Conservation (phyloP, 305 asterid species). For the Solanum aculeatissimum region DNA sequence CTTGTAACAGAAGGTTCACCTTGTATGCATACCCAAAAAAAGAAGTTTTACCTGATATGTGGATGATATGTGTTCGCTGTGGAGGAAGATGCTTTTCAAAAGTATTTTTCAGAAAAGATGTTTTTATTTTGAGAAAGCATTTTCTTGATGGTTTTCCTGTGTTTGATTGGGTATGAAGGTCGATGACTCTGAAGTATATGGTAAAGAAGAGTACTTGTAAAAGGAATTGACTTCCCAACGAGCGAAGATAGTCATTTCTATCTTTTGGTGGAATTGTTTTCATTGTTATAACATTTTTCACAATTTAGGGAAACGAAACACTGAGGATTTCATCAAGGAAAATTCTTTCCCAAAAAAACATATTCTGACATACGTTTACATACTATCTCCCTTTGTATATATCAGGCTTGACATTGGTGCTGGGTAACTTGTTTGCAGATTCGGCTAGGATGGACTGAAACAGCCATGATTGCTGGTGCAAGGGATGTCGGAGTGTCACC, state of each 20-base stretch:
- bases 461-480: conserved; percentile 82
- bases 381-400: not conserved
- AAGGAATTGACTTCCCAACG: not conserved
- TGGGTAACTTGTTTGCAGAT: conserved; percentile 24
- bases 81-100: not conserved
- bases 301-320: not conserved
- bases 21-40: not conserved
- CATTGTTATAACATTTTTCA: not conserved
- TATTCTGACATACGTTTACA: not conserved
- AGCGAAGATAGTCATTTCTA: not conserved
- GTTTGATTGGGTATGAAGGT: not conserved
- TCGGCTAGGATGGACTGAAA: conserved; percentile 77
- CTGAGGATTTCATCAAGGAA: not conserved
- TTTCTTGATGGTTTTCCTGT: not conserved
- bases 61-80: not conserved
- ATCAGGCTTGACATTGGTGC: not conserved
- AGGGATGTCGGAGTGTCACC: conserved; percentile 77
- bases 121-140: not conserved
- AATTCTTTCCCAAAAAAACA: not conserved
- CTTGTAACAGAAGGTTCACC: not conserved
- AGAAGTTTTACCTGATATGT: not conserved
- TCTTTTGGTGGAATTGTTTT: not conserved
- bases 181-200: not conserved
- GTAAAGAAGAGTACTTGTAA: not conserved
- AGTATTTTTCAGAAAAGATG: not conserved